These are phyloP conservation scores for Medicago lupulina DNA, from an alignment of 306 rosid genomes.

Conservation along the genomic window DNA sequence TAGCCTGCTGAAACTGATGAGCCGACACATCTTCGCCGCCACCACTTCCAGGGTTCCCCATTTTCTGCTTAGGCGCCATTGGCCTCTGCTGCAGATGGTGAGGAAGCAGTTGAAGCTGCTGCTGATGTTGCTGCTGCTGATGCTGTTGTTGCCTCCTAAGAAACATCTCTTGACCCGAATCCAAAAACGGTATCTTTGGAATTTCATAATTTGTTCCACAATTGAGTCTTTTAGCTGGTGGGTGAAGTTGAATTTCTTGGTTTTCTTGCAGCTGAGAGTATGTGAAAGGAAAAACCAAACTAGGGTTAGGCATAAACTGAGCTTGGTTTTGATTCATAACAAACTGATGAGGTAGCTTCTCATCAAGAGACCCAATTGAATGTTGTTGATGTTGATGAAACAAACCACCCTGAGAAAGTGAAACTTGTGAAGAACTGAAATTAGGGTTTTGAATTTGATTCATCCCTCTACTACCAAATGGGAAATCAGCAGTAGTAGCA, in stretches of 20 bases:
- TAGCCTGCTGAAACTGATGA: conserved; percentile 74
- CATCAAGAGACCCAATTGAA: conserved; percentile 56
- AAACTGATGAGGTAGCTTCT: conserved; percentile 71
- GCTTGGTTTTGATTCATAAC: conserved; percentile 62
- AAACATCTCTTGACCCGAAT: conserved; percentile 60
- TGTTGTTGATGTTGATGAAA: conserved; percentile 47
- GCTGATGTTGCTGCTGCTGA: conserved; percentile 57
- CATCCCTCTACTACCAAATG: conserved; percentile 38
- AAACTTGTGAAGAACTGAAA: conserved; percentile 44
- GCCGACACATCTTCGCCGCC: conserved; percentile 60
- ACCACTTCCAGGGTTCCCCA: conserved; percentile 43
- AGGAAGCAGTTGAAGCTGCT: conserved; percentile 58
- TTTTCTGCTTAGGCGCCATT: conserved; percentile 58
- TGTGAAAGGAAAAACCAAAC: conserved; percentile 63
- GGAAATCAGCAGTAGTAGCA: conserved; percentile 45
- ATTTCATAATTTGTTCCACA: conserved; percentile 50
- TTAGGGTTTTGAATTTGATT: conserved; percentile 40
- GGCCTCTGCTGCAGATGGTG: conserved; percentile 50
- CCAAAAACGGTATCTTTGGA: conserved; percentile 52
- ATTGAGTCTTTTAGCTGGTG: conserved; percentile 67
- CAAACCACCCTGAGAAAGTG: neutral
- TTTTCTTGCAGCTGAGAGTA: conserved; percentile 68
- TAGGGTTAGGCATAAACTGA: conserved; percentile 61
- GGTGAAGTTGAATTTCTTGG: conserved; percentile 60
- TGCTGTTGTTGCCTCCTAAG: conserved; percentile 53